These are phyloP conservation scores for Chenopodium berlandieri DNA, from an alignment of 148 eudicot species.

Conservation along the genomic window DNA sequence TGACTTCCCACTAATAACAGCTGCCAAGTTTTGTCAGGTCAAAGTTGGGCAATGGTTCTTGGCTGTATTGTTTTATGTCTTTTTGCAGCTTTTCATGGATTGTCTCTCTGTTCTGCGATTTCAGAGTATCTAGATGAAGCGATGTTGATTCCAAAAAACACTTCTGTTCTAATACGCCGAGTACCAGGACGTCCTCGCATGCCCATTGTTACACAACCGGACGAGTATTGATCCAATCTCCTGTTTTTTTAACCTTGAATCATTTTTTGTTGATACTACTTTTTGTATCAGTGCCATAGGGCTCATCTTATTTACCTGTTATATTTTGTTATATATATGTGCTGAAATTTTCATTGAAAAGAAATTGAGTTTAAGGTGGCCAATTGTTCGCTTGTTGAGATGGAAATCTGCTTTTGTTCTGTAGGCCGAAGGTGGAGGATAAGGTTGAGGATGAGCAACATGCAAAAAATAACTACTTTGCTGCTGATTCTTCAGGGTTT, in stretches of 20 bases:
- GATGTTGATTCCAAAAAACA: slow-evolving; percentile 84
- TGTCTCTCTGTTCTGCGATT: slow-evolving; percentile 52
- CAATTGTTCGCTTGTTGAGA: slow-evolving; percentile 16
- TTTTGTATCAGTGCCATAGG: slow-evolving; percentile 12
- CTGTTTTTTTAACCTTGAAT: slow-evolving; percentile 26
- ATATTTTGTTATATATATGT: neutral
- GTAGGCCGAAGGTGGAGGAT: slow-evolving; percentile 62
- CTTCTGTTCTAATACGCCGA: slow-evolving; percentile 87
- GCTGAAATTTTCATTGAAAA: neutral
- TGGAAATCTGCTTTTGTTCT: slow-evolving; percentile 27
- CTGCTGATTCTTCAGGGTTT: slow-evolving; percentile 51
- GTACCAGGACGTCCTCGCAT: slow-evolving; percentile 91
- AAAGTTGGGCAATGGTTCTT: slow-evolving; percentile 22
- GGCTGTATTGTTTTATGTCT: slow-evolving; percentile 30
- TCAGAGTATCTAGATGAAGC: slow-evolving; percentile 96
- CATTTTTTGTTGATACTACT: neutral
- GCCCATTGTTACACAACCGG: slow-evolving; percentile 77
- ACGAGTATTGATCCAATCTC: slow-evolving; percentile 66
- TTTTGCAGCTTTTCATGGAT: slow-evolving; percentile 42
- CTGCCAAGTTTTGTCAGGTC: slow-evolving; percentile 11
- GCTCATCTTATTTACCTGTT: neutral
- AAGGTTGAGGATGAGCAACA: slow-evolving; percentile 49
- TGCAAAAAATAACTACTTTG: slow-evolving; percentile 43
- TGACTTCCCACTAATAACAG: slow-evolving; percentile 1
- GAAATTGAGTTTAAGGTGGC: neutral